These are phyloP conservation scores for Penicillium concentricum DNA, from an alignment of 2,329 filamentous ascomycete genomes.

Conservation along the genomic window DNA sequence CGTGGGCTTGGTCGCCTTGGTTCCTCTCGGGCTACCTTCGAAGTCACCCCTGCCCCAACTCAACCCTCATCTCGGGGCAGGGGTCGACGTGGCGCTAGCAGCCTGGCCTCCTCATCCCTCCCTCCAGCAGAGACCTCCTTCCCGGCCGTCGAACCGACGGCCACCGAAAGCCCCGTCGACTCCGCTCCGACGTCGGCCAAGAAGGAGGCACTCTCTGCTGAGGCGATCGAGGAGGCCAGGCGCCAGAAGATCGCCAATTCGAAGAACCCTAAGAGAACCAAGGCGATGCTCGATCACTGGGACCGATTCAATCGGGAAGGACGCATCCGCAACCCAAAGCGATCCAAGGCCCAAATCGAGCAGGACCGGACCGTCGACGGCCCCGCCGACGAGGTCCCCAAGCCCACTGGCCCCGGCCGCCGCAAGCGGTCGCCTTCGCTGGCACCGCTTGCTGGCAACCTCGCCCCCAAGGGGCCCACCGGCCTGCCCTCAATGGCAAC, in stretches of 20 bases:
- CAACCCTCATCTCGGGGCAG: constrained; percentile 23
- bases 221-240: constrained; percentile 33
- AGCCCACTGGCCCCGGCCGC: constrained; percentile 20
- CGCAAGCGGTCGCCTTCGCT: constrained; percentile 27
- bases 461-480: constrained; percentile 22
- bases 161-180: constrained; percentile 9
- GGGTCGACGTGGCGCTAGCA: constrained; percentile 23
- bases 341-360: constrained; percentile 46
- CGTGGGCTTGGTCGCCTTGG: constrained; percentile 26
- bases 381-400: constrained; percentile 28
- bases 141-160: constrained; percentile 15
- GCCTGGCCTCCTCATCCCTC: constrained; percentile 4
- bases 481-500: constrained; percentile 19
- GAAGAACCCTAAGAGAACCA: constrained; percentile 46
- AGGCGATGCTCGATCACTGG: constrained; percentile 48
- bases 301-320: constrained; percentile 45
- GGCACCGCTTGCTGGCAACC: constrained; percentile 19
- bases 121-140: constrained; percentile 15
- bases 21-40: constrained; percentile 23
- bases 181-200: constrained; percentile 11
- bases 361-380: constrained; percentile 35
- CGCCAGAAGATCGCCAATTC: constrained; percentile 43
- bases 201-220: constrained; percentile 20
- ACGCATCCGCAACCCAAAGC: constrained; percentile 45
- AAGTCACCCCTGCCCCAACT: constrained; percentile 18